Percentiles rank a stretch among this genome's conserved stretches.
phyloP scores from a whole-genome alignment of 192 early-diverging fungal genomes.

The Coemansia sp. region DNA sequence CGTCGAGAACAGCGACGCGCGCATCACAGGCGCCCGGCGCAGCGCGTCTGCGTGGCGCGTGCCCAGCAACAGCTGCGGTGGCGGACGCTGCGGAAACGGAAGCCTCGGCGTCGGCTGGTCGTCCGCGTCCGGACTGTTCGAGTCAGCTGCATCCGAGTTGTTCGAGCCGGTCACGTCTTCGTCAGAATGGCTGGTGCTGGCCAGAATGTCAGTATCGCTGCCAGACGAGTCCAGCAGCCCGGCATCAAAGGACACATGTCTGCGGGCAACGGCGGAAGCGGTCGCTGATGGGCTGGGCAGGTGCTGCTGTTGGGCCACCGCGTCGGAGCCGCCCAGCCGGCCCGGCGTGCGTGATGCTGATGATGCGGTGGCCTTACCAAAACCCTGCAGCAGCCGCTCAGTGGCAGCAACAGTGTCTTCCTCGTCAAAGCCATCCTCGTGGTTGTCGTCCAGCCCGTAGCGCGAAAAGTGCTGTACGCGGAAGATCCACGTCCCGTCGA shows the following conservation, averaged over 20 bases:
- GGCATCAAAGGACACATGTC: neutral
- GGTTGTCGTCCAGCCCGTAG: constrained; percentile 76
- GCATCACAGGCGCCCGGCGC: constrained; percentile 41
- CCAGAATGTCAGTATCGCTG: constrained; percentile 6
- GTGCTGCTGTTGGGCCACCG: constrained; percentile 36
- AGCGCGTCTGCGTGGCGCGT: constrained; percentile 29
- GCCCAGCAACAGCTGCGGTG: constrained; percentile 26
- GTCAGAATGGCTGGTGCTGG: neutral
- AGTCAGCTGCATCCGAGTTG: neutral
- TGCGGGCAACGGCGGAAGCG: neutral
- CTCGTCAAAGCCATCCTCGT: constrained; percentile 59
- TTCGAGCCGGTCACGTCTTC: neutral
- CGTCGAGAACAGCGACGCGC: constrained; percentile 46
- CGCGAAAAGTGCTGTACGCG: constrained; percentile 80
- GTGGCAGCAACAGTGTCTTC: constrained; percentile 19
- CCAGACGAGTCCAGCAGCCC: constrained; percentile 5
- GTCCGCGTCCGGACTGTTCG: neutral
- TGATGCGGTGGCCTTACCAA: constrained; percentile 50
- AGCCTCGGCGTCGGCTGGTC: neutral
- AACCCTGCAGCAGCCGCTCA: constrained; percentile 22
- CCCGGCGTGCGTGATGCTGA: constrained; percentile 23
- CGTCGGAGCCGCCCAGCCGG: constrained; percentile 42
- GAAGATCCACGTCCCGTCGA: constrained; percentile 89
- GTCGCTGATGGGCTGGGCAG: neutral
- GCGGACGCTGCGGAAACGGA: constrained; percentile 9